Evolutionary conservation across 805 yeast genomes (phyloP), one percentile per base, ranked within the genome.

Genomic region (Scheffersomyces stipitis): DNA sequence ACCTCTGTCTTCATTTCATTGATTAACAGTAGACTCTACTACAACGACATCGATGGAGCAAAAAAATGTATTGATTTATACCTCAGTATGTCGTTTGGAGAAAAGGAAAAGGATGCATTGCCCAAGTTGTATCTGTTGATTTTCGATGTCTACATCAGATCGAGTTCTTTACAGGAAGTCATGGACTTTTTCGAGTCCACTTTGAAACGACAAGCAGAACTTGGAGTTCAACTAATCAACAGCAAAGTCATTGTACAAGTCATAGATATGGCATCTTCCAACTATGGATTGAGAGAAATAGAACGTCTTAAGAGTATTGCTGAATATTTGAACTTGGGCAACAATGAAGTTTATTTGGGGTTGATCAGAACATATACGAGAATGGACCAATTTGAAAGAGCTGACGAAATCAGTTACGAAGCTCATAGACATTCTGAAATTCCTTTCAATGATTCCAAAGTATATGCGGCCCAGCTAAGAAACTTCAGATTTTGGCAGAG

Each of bases 1-100:
- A 57, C 66, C 2, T 49, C 54, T 6, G 64, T 80, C 1, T 55
- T 68, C 34, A 64, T 68, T 22, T 72, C 80, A 0, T 49, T 81
- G 28, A 69, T 81, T 34, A 55, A 61, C 18, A 46, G 73, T n/a
- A 57, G 69, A 28, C 46, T 72, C 10, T 57, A 54, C 16, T 51
- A 62, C 5, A 62, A 68, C 7, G 62, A 73, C 24, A 53, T 60
- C 16, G 50, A 52, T 0, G 64, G 55, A 12, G 73, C 69, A 8
- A 51, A 62, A 8, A 54, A 56, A 20, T 64, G 60, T 36, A 20
- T 20, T 10, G 9, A 10, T 7, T 20, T 20, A 20, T 20, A 7
- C 24, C 24, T 20, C 7, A 10, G 9, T 10, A 10, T 20, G 7
- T 10, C 24, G 7, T 38, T 64, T 40, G 18, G 37, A 45, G 48